Evolutionary conservation across 2,329 filamentous ascomycete genomes (phyloP), one percentile per base, ranked within the genome.

Genomic region (Trichoderma afroharzianum): DNA sequence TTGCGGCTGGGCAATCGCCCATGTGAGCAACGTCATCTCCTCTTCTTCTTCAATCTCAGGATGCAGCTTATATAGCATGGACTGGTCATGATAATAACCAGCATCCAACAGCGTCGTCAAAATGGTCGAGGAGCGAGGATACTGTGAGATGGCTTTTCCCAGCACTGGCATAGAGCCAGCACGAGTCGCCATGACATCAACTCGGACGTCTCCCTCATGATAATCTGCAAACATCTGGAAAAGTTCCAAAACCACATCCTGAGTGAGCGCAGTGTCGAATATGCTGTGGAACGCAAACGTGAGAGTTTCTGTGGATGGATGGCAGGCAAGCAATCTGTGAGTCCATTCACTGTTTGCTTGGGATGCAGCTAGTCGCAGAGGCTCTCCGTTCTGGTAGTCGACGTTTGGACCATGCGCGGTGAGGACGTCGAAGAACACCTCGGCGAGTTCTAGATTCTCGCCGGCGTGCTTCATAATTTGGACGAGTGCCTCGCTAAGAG

Each of bases 1-100:
- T 73, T 90, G 88, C 0, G 88, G 87, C 73, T 91, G 88, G 7
- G 88, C 80, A 66, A 92, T 82, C 0, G 88, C 85, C 90, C 90
- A 92, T 64, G 86, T 81, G 8, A 92, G 80, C 2, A 90, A 81
- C 2, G 87, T 87, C 58, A 90, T 83, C 11, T 83, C 80, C 77
- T 92, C 90, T 3, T 83, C 80, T 43, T 87, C 85, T 2, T 85
- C 83, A 0, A 84, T 72, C 12, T 85, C 82, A 0, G 84, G 80
- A 70, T 86, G 80, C 2, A 88, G 81, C 3, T 78, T 81, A 68
- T 79, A 82, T 1, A 75, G 81, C 3, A 78, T 83, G 2, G 82
- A 82, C 74, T 90, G 87, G 71, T 91, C 88, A 71, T 90, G 82
- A 75, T 90, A 90, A 72, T 86, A 89, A 0, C 88, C 89, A 7